A percentile compares a stretch with the other conserved stretches of the same genome.
These are phyloP conservation scores for Piper betle DNA, from an alignment of 164 flowering plant species.

Conservation along the genomic window DNA sequence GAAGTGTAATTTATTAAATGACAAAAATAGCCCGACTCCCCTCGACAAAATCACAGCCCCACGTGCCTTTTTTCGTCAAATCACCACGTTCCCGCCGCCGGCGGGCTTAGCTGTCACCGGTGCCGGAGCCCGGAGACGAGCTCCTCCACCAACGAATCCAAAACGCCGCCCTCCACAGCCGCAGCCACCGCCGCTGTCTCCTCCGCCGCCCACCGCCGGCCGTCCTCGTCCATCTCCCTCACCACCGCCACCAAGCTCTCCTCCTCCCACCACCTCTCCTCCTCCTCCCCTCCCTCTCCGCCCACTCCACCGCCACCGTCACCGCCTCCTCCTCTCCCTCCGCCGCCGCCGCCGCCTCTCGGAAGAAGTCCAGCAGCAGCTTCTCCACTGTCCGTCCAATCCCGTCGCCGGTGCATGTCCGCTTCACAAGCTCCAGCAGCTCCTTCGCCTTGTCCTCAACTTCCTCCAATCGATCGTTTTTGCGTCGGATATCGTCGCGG, in stretches of 20 bases:
- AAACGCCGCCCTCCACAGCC: slow-evolving; percentile 31
- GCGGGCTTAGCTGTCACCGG: no score
- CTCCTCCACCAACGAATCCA: slow-evolving; percentile 35
- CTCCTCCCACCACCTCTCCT: slow-evolving; percentile 29
- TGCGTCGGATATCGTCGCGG: slow-evolving; percentile 5
- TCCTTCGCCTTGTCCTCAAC: slow-evolving; percentile 15
- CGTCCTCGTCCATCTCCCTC: slow-evolving; percentile 39
- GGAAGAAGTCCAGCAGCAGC: slow-evolving; percentile 40
- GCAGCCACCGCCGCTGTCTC: slow-evolving; percentile 27
- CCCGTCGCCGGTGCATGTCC: slow-evolving; percentile 4
- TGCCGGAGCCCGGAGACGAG: slow-evolving; percentile 23
- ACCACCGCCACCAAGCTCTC: slow-evolving; percentile 22
- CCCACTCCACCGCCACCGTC: no score
- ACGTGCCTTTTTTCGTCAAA: not conserved
- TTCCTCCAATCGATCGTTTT: not conserved
- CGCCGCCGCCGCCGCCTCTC: slow-evolving; percentile 10
- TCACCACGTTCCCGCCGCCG: not conserved
- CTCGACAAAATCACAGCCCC: no score
- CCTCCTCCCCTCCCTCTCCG: slow-evolving; percentile 24
- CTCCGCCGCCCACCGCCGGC: slow-evolving; percentile 26
- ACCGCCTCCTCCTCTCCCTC: slow-evolving; percentile 22
- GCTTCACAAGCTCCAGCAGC: slow-evolving; percentile 22
- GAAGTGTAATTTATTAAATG: no score
- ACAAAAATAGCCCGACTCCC: no score
- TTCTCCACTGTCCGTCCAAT: slow-evolving; percentile 10